Evolutionary conservation across 805 yeast genomes (phyloP), one percentile per base, ranked within the genome.

Genomic region (Nakazawaea ernobii): DNA sequence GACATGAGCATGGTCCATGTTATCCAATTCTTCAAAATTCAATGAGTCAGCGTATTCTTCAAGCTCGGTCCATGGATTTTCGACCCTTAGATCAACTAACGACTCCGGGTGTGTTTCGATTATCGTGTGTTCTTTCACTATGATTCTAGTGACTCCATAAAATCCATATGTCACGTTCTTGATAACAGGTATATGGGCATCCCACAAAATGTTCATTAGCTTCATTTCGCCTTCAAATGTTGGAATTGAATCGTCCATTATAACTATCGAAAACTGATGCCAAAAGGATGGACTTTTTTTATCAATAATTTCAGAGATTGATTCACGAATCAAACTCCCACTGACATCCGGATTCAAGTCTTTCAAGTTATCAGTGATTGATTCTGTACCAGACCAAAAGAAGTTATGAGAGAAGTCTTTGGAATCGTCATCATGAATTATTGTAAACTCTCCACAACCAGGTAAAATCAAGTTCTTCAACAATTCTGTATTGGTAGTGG

Each of bases 381-480:
- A 64, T 10, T 52, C 56, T 7, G 24, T 44, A 11, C 39, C 50
- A 2, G 46, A 43, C 50, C 50, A 48, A 20, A 48, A 48, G 62
- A 88, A 88, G 58, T 86, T 85, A 8, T 75, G 70, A 9, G 75
- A 65, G 6, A 84, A 52, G 53, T 81, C 84, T 15, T 32, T 27
- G 29, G 44, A 8, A 6, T 42, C 39, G 1, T 54, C 28, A 2
- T 57, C 63, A 55, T 82, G 87, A 15, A 86, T 65, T 6, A 90
- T 69, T 0, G 86, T 76, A 50, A 84, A 73, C 13, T 70, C 58
- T 4, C 95, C 92, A 35, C 83, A 67, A 10, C 50, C 50, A 0
- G 95, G 91, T 15, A 92, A 68, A 1, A 86, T 79, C 49, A 92
- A 67, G 62, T 90, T 89, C 68, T 92, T 91, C 35, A 85, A 61